Conservation (phyloP, 2,329 filamentous ascomycete genomes). For the Karstenula rhodostoma region DNA sequence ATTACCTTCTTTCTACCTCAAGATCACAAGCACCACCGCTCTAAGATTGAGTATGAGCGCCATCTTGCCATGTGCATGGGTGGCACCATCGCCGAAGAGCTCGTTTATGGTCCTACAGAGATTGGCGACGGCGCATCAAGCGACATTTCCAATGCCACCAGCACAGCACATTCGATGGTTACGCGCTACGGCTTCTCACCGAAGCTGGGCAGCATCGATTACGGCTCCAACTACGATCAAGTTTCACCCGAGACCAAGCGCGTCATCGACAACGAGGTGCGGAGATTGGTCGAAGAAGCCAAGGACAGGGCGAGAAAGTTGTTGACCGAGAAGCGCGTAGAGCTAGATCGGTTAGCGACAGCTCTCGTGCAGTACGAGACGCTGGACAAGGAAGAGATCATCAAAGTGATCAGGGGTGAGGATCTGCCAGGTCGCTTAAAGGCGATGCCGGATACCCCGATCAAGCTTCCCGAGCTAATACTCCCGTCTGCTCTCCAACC, state of each 20-base stretch:
- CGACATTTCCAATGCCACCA: conserved; percentile 84
- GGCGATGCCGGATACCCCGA: conserved; percentile 63
- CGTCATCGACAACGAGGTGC: conserved; percentile 87
- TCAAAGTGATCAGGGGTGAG: conserved; percentile 88
- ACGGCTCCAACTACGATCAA: conserved; percentile 78
- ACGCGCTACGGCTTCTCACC: conserved; percentile 90
- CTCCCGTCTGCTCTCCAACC: conserved; percentile 30
- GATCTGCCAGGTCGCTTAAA: conserved; percentile 75
- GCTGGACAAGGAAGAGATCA: conserved; percentile 85
- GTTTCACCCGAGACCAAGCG: conserved; percentile 88
- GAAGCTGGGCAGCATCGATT: conserved; percentile 87
- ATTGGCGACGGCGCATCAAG: conserved; percentile 88
- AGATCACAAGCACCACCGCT: conserved; percentile 76
- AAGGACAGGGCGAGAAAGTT: conserved; percentile 76
- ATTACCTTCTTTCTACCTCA: conserved; percentile 91
- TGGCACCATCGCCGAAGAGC: conserved; percentile 88
- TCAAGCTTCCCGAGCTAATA: conserved; percentile 70
- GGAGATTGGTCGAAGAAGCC: conserved; percentile 82
- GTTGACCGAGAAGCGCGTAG: conserved; percentile 77
- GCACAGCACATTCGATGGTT: conserved; percentile 85
- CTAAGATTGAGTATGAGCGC: conserved; percentile 83
- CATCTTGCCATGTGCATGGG: conserved; percentile 83
- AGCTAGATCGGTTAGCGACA: conserved; percentile 86
- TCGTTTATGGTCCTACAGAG: conserved; percentile 89
- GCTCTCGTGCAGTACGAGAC: conserved; percentile 96